A percentile compares a stretch with the other conserved stretches of the same genome.
These are phyloP conservation scores for Endocarpon pusillum DNA, from an alignment of 495 filamentous ascomycete species.

Conservation along the genomic window DNA sequence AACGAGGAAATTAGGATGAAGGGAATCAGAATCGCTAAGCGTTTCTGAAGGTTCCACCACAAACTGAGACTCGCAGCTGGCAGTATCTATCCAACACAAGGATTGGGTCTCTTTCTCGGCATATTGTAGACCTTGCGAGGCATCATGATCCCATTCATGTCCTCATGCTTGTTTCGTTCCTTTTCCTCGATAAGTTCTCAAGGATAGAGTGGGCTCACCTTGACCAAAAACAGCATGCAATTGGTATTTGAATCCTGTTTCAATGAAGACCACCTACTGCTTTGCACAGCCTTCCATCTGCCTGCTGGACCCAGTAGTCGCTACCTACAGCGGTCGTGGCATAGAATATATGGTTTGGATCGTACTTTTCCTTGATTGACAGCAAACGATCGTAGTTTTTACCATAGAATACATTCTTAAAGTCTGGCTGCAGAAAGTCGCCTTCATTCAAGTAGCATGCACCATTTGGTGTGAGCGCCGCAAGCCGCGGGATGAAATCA, in stretches of 20 bases:
- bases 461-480: conserved; percentile 18
- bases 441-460: conserved; percentile 28
- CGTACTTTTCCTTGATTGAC: conserved; percentile 29
- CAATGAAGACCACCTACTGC: too few species aligned
- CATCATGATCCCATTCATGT: too few species aligned
- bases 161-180: too few species aligned
- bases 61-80: too few species aligned
- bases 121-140: too few species aligned
- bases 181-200: too few species aligned
- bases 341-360: conserved; percentile 42
- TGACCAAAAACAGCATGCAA: not conserved
- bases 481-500: conserved; percentile 24
- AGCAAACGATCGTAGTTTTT: conserved; percentile 21
- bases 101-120: too few species aligned
- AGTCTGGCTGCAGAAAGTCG: conserved; percentile 33
- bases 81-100: too few species aligned
- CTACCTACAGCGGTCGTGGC: conserved; percentile 41
- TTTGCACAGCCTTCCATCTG: conserved; percentile 22
- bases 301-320: conserved; percentile 31
- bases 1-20: not conserved
- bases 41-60: too few species aligned
- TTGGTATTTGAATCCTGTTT: not conserved
- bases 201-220: too few species aligned
- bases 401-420: conserved; percentile 34
- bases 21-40: not conserved